Base-by-base conservation (phyloP, 2,329 filamentous ascomycete species). In the Aspergillus ochraceus region DNA sequence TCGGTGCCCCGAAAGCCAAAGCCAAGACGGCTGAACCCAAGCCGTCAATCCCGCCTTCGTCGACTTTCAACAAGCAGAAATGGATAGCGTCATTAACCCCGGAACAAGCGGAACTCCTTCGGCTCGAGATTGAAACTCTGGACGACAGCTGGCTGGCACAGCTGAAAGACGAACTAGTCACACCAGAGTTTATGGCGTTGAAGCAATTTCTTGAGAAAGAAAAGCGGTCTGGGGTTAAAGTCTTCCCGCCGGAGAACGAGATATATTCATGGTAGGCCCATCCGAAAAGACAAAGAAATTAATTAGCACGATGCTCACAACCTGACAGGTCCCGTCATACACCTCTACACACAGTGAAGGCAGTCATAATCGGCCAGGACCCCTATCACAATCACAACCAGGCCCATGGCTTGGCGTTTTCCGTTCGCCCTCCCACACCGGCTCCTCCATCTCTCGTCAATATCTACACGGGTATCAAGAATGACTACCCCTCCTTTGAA, bases 381-480 rank as follows among this genome's bases (percentile, higher is more conserved):
- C 95, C 95, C 2, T 99, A 99, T 77, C 95, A 99, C 81, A 96
- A 96, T 75, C 76, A 87, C 74, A 96, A 96, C 76, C 95, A 99
- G 82, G 95, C 95, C 54, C 95, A 98, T 76, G 95, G 95, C 49
- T 88, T 99, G 60, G 94, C 91, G 74, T 99, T 99, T 83, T 97
- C 92, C 52, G 93, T 98, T 57, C 90, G 91, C 10, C 89, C 94
- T 3, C 95, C 95, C 0, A 96, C 92, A 0, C 86, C 86, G 4
- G 92, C 94, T 1, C 95, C 95, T 0, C 93, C 94, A 0, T 97
- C 92, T 1, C 87, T 99, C 17, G 86, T 87, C 69, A 99, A 99
- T 79, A 97, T 99, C 80, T 99, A 96, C 82, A 92, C 84, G 49
- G 90, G 88, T 11, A 86, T 99, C 58, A 88, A 90, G 71, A 92